Evolutionary conservation across 352 stramenopile species (phyloP), one percentile per base, ranked within the genome.

Genomic region (Pythium utonaiense): DNA sequence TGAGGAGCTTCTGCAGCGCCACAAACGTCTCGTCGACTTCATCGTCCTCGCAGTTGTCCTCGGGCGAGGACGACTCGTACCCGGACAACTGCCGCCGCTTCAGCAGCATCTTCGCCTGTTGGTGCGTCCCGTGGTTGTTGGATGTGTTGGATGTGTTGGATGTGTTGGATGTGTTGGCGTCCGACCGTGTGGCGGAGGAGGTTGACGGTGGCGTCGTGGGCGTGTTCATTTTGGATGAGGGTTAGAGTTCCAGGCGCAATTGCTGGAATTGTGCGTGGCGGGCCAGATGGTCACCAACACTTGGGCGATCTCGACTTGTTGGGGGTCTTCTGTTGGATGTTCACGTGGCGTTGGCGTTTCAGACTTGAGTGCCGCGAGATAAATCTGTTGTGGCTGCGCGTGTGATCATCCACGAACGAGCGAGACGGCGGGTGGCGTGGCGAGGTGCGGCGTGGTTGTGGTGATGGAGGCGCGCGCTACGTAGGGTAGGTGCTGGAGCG

Each of bases 11-110:
- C 57, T 92, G 83, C 13, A 92, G 74, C 19, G 83, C 80, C 42
- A 92, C 13, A 51, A 92, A 92, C 36, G 83, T 92, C 66, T 92
- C 83, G 60, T 92, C 83, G 28, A 88, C 72, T 40, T 92, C 82
- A 17, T 87, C 80, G 14, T 90, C 78, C 16, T 90, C 77, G 40
- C 41, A 40, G 27, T 31, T 51, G 51, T 63, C 53, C 40, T 67
- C 58, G 40, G 50, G 54, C 53, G 38, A 66, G 60, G 38, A 70
- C 62, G 62, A 69, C 38, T 81, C 66, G 22, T 63, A 69, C 16
- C 73, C 73, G n/a, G 76, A 67, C 63, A 84, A 59, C 55, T 64
- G 62, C 21, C 62, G 62, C 36, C 44, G 69, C 58, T 88, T 88
- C 60, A 82, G 78, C 57, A 66, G 52, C 60, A 71, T 61, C 62